Conservation (phyloP, 495 filamentous ascomycete species). For the Aspergillus affinis region DNA sequence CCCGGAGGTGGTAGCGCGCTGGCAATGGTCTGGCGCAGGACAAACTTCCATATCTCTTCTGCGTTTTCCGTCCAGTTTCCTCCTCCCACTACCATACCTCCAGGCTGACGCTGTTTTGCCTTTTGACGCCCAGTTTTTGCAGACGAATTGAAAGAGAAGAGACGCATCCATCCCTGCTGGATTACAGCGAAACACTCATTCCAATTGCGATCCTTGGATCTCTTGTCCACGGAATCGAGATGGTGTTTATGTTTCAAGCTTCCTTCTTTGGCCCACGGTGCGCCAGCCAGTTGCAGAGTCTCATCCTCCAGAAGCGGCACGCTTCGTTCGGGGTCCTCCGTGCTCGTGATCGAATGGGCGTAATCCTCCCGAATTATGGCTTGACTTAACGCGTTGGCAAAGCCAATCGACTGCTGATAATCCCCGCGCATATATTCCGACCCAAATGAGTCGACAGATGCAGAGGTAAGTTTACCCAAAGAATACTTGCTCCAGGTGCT, state of each 20-base stretch:
- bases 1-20: conserved; percentile 86
- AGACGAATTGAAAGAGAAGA: conserved; percentile 85
- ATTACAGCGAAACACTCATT: conserved; percentile 96
- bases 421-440: conserved; percentile 77
- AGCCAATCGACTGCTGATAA: conserved; percentile 95
- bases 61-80: conserved; percentile 98
- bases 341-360: conserved; percentile 51
- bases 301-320: conserved; percentile 85
- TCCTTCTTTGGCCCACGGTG: conserved; percentile 97
- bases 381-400: conserved; percentile 94
- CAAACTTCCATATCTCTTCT: conserved; percentile 80
- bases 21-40: conserved; percentile 88
- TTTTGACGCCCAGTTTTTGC: conserved; percentile 73
- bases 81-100: conserved; percentile 77
- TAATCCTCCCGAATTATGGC: conserved; percentile 94
- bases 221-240: conserved; percentile 83
- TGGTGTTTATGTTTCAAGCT: conserved; percentile 96
- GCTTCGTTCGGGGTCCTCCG: conserved; percentile 53
- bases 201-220: conserved; percentile 91
- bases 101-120: conserved; percentile 52
- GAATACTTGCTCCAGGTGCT: conserved; percentile 96
- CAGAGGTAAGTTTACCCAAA: conserved; percentile 81
- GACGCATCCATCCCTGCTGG: conserved; percentile 89
- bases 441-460: conserved; percentile 85
- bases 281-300: conserved; percentile 80